phyloP scores from a whole-genome alignment of 495 filamentous ascomycete species.

The Neurospora discreta region DNA sequence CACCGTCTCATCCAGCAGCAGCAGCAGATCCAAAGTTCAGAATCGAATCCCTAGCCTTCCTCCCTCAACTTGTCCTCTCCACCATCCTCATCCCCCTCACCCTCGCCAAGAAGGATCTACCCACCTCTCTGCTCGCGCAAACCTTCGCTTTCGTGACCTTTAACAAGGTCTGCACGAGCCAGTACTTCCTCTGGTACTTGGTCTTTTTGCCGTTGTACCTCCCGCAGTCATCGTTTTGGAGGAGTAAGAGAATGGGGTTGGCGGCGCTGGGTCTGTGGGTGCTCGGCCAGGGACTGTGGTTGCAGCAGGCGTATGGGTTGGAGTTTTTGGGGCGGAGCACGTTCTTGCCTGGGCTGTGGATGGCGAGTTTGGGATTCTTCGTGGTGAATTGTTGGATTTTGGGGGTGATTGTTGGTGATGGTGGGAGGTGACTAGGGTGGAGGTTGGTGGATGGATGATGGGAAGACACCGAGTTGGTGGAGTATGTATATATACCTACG shows the following conservation, averaged over 20 bases:
- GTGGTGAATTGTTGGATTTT: conserved; percentile 78
- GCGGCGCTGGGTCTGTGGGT: conserved; percentile 61
- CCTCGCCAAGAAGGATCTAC: conserved; percentile 71
- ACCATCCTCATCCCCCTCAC: conserved; percentile 65
- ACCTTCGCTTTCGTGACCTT: conserved; percentile 96
- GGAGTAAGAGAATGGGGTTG: conserved; percentile 46
- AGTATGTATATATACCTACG: neutral
- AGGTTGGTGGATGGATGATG: neutral
- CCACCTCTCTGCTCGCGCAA: conserved; percentile 91
- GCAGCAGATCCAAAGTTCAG: neutral
- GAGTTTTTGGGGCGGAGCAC: conserved; percentile 83
- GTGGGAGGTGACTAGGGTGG: conserved; percentile 12
- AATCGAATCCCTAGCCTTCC: conserved; percentile 73
- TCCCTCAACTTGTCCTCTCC: conserved; percentile 74
- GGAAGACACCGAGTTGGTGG: neutral
- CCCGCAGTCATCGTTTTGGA: conserved; percentile 61
- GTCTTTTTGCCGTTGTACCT: conserved; percentile 88
- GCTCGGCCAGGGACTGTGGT: conserved; percentile 61
- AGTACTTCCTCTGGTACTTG: conserved; percentile 99
- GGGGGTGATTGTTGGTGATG: conserved; percentile 64
- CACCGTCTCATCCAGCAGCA: neutral
- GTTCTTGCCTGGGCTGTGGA: conserved; percentile 76
- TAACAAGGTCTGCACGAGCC: conserved; percentile 97
- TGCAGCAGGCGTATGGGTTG: conserved; percentile 77
- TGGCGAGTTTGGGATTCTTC: conserved; percentile 68